phyloP scores from a whole-genome alignment of 345 rosid species.

The Aquilaria sinensis region DNA sequence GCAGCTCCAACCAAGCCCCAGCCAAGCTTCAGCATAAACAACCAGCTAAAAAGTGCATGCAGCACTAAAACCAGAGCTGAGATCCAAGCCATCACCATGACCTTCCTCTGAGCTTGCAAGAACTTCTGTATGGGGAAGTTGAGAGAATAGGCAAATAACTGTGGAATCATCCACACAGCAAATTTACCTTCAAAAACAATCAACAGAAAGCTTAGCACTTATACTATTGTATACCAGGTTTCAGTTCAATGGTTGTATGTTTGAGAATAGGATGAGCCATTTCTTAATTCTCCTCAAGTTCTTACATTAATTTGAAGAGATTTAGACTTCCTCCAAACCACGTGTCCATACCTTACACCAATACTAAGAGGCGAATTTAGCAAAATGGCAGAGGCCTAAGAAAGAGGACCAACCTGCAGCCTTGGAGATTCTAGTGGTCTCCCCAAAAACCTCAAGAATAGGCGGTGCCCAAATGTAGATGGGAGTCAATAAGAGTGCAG shows the following conservation, averaged over 20 bases:
- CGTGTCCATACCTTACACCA: too few species aligned
- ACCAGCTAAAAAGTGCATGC: slow-evolving; percentile 72
- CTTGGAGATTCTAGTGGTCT: slow-evolving; percentile 61
- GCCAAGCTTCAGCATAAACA: slow-evolving; percentile 63
- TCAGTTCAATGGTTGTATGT: too few species aligned
- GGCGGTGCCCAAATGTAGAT: slow-evolving; percentile 86
- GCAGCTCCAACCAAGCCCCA: slow-evolving; percentile 91
- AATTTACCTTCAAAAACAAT: slow-evolving; percentile 50
- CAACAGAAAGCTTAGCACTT: not conserved
- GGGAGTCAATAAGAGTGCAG: slow-evolving; percentile 62
- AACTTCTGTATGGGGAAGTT: slow-evolving; percentile 91
- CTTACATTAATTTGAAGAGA: too few species aligned
- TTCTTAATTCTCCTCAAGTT: not conserved
- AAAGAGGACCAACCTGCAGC: slow-evolving; percentile 56
- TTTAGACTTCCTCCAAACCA: too few species aligned
- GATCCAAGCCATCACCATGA: slow-evolving; percentile 71
- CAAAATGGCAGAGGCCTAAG: not conserved
- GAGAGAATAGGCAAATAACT: slow-evolving; percentile 73
- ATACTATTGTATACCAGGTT: not conserved
- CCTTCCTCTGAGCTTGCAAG: slow-evolving; percentile 83
- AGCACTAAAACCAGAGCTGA: slow-evolving; percentile 56
- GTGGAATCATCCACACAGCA: slow-evolving; percentile 90
- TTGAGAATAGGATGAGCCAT: too few species aligned
- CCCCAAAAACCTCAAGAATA: slow-evolving; percentile 61
- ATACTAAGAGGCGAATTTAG: too few species aligned